Percentiles rank a stretch among this genome's conserved stretches.
Conservation (phyloP, 371 early-diverging fungal genomes). For the Synchytrium microbalum region DNA sequence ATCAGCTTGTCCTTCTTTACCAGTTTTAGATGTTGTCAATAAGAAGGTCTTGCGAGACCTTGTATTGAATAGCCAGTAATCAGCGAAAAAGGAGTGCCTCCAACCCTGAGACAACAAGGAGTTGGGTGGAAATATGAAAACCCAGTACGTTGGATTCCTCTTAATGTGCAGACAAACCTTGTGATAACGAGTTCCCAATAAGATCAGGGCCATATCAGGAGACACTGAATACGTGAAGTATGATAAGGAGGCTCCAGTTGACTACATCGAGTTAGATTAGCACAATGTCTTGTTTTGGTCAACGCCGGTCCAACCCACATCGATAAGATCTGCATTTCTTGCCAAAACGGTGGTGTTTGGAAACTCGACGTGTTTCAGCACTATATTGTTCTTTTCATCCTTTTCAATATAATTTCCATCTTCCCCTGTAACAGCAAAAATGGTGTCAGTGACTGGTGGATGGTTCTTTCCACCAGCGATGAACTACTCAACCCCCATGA, state of each 20-base stretch:
- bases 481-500: neutral
- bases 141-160: too few species aligned
- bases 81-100: conserved; percentile 74
- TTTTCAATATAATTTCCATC: neutral
- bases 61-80: conserved; percentile 68
- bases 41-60: conserved; percentile 45
- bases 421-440: neutral
- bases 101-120: too few species aligned
- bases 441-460: too few species aligned
- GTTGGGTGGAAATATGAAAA: too few species aligned
- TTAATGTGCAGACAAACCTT: too few species aligned
- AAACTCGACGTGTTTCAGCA: neutral
- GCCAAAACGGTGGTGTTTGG: conserved; percentile 3
- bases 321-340: neutral
- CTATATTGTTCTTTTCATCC: neutral
- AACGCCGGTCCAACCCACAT: neutral
- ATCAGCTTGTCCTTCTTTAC: conserved; percentile 40
- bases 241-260: neutral
- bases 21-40: conserved; percentile 44
- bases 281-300: neutral
- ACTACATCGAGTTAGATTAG: neutral
- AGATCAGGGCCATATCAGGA: neutral
- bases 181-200: conserved; percentile 1
- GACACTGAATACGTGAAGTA: conserved; percentile 2
- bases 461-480: too few species aligned